phyloP scores from a whole-genome alignment of 148 eudicot species.

The Selenicereus undatus region DNA sequence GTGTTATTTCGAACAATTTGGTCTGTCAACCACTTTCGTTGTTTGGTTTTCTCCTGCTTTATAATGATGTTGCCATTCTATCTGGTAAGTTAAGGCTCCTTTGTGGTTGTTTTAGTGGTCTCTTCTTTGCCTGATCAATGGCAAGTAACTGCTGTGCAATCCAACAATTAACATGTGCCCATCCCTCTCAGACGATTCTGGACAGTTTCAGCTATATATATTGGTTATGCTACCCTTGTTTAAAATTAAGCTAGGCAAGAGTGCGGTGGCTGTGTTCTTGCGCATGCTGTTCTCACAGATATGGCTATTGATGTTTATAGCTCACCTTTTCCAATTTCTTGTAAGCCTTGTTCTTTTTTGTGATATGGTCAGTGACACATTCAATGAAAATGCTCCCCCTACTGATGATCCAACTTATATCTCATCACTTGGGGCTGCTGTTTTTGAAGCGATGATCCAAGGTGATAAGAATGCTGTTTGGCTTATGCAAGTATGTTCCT shows the following conservation, averaged over 20 bases:
- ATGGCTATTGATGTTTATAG: not conserved
- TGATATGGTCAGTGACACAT: slow-evolving; percentile 67
- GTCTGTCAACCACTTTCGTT: not conserved
- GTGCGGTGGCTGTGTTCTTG: not conserved
- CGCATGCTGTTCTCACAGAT: not conserved
- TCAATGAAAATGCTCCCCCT: slow-evolving; percentile 96
- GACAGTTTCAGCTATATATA: not conserved
- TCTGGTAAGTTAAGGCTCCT: slow-evolving; percentile 2
- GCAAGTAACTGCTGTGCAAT: not conserved
- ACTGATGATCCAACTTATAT: slow-evolving; percentile 82
- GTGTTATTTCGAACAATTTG: not conserved
- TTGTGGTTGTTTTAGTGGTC: not conserved
- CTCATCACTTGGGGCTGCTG: slow-evolving; percentile 94
- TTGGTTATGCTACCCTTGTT: not conserved
- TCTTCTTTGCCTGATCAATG: not conserved
- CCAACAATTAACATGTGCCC: not conserved
- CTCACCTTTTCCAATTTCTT: not conserved
- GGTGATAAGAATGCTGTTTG: slow-evolving; percentile 90
- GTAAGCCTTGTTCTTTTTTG: not conserved
- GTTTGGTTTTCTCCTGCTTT: not conserved
- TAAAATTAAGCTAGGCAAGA: not conserved
- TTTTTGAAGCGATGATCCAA: slow-evolving; percentile 83
- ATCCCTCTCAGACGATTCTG: not conserved
- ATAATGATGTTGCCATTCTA: not conserved
- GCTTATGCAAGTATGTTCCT: slow-evolving; percentile 88